These are phyloP conservation scores for Penicillium sp. DNA, from an alignment of 2,329 filamentous ascomycete genomes.

Conservation along the genomic window DNA sequence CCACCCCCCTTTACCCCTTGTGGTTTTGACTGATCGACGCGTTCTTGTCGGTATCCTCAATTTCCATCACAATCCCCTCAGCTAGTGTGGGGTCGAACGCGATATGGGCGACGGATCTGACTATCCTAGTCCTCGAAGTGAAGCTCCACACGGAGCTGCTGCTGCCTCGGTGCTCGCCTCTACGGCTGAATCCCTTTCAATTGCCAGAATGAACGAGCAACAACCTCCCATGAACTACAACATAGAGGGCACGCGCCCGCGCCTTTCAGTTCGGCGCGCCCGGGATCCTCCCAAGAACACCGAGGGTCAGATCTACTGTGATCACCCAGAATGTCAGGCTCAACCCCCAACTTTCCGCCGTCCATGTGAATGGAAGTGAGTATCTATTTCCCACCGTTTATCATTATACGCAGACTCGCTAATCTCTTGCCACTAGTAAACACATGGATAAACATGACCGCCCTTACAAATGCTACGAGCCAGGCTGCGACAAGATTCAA, in stretches of 20 bases:
- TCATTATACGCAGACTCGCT: not conserved
- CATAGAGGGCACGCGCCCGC: slow-evolving; percentile 39
- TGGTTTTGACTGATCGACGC: slow-evolving; percentile 19
- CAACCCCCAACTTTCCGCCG: slow-evolving; percentile 68
- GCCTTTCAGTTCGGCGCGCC: slow-evolving; percentile 43
- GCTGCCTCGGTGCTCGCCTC: slow-evolving; percentile 35
- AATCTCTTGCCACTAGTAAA: slow-evolving; percentile 60
- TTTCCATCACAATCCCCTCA: slow-evolving; percentile 15
- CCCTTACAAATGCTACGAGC: slow-evolving; percentile 80
- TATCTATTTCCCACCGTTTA: slow-evolving; percentile 21
- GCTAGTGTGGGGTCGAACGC: slow-evolving; percentile 31
- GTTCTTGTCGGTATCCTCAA: slow-evolving; percentile 23
- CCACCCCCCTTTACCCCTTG: not conserved
- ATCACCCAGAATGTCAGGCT: slow-evolving; percentile 67
- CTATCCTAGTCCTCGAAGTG: slow-evolving; percentile 46
- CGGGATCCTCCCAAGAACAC: slow-evolving; percentile 61
- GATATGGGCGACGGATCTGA: slow-evolving; percentile 42
- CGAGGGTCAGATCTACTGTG: slow-evolving; percentile 77
- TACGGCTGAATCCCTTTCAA: slow-evolving; percentile 34
- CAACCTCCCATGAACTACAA: slow-evolving; percentile 29
- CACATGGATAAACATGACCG: slow-evolving; percentile 98
- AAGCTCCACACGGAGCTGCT: slow-evolving; percentile 38
- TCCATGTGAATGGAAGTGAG: slow-evolving; percentile 94
- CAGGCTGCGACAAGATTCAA: slow-evolving; percentile 85
- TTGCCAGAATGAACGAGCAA: slow-evolving; percentile 39